A percentile compares a stretch with the other conserved stretches of the same genome.
Evolutionary conservation across 2,329 filamentous ascomycete species (phyloP).

Genomic region (Diaporthe citri): DNA sequence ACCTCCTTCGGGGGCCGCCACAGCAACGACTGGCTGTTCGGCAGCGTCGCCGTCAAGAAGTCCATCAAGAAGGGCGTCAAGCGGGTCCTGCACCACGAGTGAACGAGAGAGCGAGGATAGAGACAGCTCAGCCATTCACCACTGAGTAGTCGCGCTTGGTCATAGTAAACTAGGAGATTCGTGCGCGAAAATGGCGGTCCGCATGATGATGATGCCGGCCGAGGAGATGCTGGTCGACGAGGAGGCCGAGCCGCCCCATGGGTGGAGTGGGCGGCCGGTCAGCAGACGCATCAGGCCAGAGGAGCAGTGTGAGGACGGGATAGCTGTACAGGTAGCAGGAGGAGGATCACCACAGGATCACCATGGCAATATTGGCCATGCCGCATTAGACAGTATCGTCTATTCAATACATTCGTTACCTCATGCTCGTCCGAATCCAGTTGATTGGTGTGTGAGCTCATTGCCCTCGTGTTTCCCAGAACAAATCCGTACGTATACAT

Average conservation of each 20-base stretch:
- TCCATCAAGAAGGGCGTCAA: slow-evolving; percentile 34
- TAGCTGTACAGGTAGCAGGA: not conserved
- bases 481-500: not conserved
- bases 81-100: slow-evolving; percentile 14
- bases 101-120: not conserved
- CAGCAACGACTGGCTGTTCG: slow-evolving; percentile 39
- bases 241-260: slow-evolving; percentile 30
- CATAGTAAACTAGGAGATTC: not conserved
- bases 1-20: slow-evolving; percentile 36
- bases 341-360: not conserved
- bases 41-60: slow-evolving; percentile 36
- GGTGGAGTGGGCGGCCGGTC: not conserved
- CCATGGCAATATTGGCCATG: not conserved
- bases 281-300: slow-evolving; percentile 2
- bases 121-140: not conserved
- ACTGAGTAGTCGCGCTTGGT: not conserved
- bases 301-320: not conserved
- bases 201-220: slow-evolving; percentile 1
- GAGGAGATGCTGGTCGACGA: slow-evolving; percentile 29
- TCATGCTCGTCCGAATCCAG: slow-evolving; percentile 16
- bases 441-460: not conserved
- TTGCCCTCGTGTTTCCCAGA: not conserved
- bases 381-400: slow-evolving; percentile 1
- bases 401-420: slow-evolving; percentile 34
- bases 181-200: not conserved